Conservation (phyloP, 768 basidiomycete species). For the Pleurotus ostreatus region DNA sequence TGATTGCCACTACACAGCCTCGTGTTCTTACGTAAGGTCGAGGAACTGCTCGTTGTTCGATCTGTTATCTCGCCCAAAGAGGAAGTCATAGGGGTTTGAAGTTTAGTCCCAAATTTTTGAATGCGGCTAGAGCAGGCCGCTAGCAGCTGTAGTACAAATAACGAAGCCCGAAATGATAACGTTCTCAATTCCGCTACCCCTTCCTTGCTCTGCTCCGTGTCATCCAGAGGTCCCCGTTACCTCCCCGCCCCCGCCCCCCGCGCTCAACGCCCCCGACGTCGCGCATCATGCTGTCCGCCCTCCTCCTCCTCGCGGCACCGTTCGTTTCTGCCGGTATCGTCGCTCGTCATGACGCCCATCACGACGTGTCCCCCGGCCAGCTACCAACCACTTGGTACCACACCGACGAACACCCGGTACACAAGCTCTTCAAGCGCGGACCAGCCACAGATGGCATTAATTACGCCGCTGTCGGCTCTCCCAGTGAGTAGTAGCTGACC, state of each 20-base stretch:
- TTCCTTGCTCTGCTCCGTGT: too few relatives aligned
- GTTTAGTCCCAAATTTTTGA: constrained; percentile 1
- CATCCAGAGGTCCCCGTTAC: too few relatives aligned
- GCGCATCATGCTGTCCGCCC: constrained; percentile 9
- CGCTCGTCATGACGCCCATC: constrained; percentile 24
- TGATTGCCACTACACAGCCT: constrained; percentile 1
- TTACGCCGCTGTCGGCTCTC: constrained; percentile 58
- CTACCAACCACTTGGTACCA: constrained; percentile 60
- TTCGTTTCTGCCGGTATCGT: constrained; percentile 19
- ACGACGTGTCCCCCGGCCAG: constrained; percentile 20
- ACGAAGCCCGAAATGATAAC: neutral
- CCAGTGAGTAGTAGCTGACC: constrained; percentile 34
- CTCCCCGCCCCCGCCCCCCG: constrained; percentile 5
- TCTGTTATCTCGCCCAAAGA: neutral
- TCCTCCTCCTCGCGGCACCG: constrained; percentile 16
- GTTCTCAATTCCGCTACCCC: too few relatives aligned
- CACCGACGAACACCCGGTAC: constrained; percentile 50
- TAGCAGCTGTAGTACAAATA: constrained; percentile 1
- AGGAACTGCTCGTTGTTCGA: neutral
- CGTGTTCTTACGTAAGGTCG: neutral
- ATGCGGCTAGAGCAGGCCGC: constrained; percentile 5
- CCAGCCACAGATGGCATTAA: constrained; percentile 37
- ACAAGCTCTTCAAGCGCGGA: constrained; percentile 59
- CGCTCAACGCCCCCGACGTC: constrained; percentile 20
- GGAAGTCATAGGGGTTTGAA: neutral